Conservation (phyloP, 495 filamentous ascomycete genomes). For the Chaetomium cochliodes region DNA sequence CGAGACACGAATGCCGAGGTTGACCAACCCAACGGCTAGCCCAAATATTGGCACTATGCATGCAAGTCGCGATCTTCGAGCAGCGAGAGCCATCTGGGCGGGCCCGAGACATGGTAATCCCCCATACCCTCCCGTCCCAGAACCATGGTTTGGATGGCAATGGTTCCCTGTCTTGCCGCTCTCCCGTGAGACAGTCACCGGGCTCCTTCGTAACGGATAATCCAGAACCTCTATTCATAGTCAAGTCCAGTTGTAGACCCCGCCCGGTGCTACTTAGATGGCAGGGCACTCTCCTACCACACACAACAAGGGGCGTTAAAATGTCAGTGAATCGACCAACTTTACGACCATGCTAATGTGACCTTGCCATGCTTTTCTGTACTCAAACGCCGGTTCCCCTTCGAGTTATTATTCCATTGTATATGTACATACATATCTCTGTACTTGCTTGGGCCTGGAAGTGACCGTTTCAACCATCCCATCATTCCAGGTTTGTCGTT, state of each 20-base stretch:
- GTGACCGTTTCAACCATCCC: no score
- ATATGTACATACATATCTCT: no score
- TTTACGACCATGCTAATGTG: not conserved
- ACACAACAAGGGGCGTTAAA: not conserved
- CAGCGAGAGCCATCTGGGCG: not conserved
- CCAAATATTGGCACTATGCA: not conserved
- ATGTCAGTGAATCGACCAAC: not conserved
- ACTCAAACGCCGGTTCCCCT: not conserved
- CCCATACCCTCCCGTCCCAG: no score
- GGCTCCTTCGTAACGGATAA: not conserved
- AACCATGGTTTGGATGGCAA: not conserved
- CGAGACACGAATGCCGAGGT: slow-evolving; percentile 13
- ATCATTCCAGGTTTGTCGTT: no score
- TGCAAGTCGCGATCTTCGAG: slow-evolving; percentile 5
- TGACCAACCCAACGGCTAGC: not conserved
- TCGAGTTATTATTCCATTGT: no score
- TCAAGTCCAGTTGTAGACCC: not conserved
- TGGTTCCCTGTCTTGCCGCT: not conserved
- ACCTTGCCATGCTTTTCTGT: not conserved
- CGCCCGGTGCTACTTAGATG: no score
- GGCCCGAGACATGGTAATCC: not conserved
- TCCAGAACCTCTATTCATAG: not conserved
- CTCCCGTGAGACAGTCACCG: not conserved
- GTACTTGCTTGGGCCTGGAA: no score
- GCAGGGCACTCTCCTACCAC: no score